Base-by-base conservation (phyloP, 345 rosid genomes). In the Passiflora organensis region DNA sequence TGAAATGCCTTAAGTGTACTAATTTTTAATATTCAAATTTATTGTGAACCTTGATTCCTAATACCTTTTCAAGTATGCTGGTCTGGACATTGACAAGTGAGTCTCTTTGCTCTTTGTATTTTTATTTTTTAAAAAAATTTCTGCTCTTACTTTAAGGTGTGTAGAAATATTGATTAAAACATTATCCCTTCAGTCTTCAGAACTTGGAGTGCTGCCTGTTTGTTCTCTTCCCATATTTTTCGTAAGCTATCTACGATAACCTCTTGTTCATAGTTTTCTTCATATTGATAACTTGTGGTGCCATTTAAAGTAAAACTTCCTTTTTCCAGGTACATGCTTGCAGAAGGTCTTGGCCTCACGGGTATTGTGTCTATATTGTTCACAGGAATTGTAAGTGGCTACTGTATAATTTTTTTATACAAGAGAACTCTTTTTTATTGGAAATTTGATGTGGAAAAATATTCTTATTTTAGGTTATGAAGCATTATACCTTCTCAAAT, bases 1-100 rank as follows among this genome's bases (percentile, higher is more conserved):
- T 25, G 51, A 13, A 18, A 28, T 50, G 21, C 44, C 48, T 46
- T 53, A 21, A n/a, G 37, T 48, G 4, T 54, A 28, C 18, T 48
- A 18, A 53, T 39, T 60, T 48, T 43, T 44, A 20, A 53, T 50
- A 59, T 49, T 69, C 39, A 53, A 70, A 50, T 53, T 19, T 63
- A 38, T 25, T 64, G 62, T 55, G 56, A 64, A 46, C 95, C 99
- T 93, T 93, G 86, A 89, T 69, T 75, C 70, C 72, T 42, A 20
- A 70, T 73, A 93, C 99, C 95, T 93, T 56, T 89, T 93, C 76
- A 93, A 93, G 84, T 93, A 89, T 85, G 99, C 97, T 28, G 96
- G 95, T 43, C 65, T 93, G 77, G 99, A 89, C 72, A 80, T 93
- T 68, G 99, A 89, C 76, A 93, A 89, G 99, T 93, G 73, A 82